These are phyloP conservation scores for Pseudohalonectria lignicola DNA, from an alignment of 2,329 filamentous ascomycete species.

Conservation along the genomic window DNA sequence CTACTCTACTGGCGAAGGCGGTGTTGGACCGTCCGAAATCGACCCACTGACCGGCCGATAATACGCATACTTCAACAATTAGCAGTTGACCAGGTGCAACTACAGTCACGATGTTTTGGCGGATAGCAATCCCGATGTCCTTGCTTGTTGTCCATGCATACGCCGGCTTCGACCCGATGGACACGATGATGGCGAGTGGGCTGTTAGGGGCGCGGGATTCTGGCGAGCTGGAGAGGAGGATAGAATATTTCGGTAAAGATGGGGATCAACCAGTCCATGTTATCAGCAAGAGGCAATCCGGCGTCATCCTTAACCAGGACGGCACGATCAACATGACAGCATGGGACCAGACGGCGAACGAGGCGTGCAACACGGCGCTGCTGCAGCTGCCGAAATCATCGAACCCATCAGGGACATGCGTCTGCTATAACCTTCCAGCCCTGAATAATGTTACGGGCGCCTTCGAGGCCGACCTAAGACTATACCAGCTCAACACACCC, in stretches of 20 bases:
- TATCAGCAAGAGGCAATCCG: conserved; percentile 12
- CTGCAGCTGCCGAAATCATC: conserved; percentile 42
- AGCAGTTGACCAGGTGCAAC: no score
- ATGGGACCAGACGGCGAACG: conserved; percentile 44
- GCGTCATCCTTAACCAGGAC: conserved; percentile 25
- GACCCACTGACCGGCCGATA: no score
- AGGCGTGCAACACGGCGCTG: conserved; percentile 50
- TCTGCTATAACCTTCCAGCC: conserved; percentile 73
- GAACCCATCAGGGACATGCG: conserved; percentile 66
- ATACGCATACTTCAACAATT: no score
- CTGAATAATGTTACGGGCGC: conserved; percentile 56
- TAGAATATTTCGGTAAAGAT: conserved; percentile 15
- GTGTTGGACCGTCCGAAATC: no score
- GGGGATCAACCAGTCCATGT: conserved; percentile 5
- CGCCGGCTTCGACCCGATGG: conserved; percentile 19
- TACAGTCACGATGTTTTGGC: conserved; percentile 26
- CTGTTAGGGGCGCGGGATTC: conserved; percentile 11
- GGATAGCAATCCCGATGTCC: conserved; percentile 19
- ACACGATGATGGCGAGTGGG: conserved; percentile 14
- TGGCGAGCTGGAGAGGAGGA: conserved; percentile 14
- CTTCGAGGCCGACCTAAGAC: conserved; percentile 66
- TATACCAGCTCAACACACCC: conserved; percentile 58
- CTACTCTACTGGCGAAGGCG: no score
- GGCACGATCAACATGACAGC: conserved; percentile 39
- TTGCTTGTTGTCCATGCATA: conserved; percentile 22